Base-by-base conservation (phyloP, 1,284 basidiomycete species). In the Earliella scabrosa region DNA sequence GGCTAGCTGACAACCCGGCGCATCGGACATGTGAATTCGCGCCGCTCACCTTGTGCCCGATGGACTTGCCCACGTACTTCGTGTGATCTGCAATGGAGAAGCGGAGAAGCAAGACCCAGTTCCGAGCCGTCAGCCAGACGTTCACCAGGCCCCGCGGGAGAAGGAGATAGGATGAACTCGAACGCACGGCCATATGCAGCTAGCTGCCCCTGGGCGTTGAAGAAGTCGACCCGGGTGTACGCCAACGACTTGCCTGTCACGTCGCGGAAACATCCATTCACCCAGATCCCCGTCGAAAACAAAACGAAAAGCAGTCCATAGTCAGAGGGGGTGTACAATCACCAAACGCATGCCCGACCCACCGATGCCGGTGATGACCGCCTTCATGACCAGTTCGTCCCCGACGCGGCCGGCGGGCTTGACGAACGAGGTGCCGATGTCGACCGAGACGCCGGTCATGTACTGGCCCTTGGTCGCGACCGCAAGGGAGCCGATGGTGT, bases 391-490 rank as follows among this genome's bases (percentile, higher is more conserved):
- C 21, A 93, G 71, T 8, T 79, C 72, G 58, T 92, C 88, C 5
- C 89, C 90, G 0, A 76, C 73, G 49, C 74, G 78, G 18, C 91
- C 92, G 2, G 81, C 88, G 13, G 88, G 86, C 46, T 84, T 84
- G 51, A 92, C 85, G 63, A 93, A 96, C 2, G 90, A 92, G 0
- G 92, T 87, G 45, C 87, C 87, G 64, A 97, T 88, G 68, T 96
- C 93, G 1, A 92, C 93, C 2, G 90, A 93, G 7, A 96, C 92
- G 16, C 93, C 90, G 0, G 94, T 95, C 85, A 93, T 90, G 70
- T 77, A 89, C 23, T 93, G 83, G 4, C 94, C 94, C 61, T 88
- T 87, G 13, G 88, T 85, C 0, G 91, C 90, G 21, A 96, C 82
- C 7, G 91, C 91, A 11, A 96, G 80, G 1, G 89, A 92, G 6